Evolutionary conservation across 208 protist species (phyloP).

Genomic region (Crithidia bombi): DNA sequence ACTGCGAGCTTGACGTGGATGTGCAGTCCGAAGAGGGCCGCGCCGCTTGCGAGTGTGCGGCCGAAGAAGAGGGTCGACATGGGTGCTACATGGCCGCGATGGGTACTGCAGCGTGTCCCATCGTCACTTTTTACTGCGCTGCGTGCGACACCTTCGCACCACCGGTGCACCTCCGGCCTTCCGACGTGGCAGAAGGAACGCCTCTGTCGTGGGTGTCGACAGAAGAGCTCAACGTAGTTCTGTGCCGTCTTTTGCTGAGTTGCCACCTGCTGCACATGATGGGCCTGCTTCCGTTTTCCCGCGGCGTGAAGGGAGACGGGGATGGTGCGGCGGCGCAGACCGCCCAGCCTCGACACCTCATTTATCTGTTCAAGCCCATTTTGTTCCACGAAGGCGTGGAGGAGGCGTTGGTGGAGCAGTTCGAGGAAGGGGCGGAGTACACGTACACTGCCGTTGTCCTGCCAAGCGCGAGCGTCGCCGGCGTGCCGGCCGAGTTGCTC

Average conservation of each 20-base stretch:
- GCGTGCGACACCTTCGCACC: conserved; percentile 61
- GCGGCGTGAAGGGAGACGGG: not conserved
- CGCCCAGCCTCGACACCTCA: conserved; percentile 11
- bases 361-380: conserved; percentile 57
- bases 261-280: conserved; percentile 34
- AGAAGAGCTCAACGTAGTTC: conserved; percentile 26
- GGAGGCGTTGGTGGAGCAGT: conserved; percentile 36
- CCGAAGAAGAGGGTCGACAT: conserved; percentile 55
- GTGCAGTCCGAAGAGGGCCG: conserved; percentile 26
- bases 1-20: conserved; percentile 21
- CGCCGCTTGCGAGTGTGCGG: conserved; percentile 45
- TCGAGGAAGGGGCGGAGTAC: conserved; percentile 43
- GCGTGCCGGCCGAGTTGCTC: conserved; percentile 27
- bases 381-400: conserved; percentile 44
- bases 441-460: conserved; percentile 55
- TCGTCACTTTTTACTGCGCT: conserved; percentile 63
- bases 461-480: conserved; percentile 36
- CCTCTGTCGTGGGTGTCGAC: conserved; percentile 15
- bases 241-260: conserved; percentile 31
- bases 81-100: conserved; percentile 57
- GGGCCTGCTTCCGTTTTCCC: conserved; percentile 10
- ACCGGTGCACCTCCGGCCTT: conserved; percentile 30
- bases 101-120: conserved; percentile 44
- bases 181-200: not conserved
- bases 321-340: not conserved